Evolutionary conservation across 208 protist genomes (phyloP).

Genomic region (Angomonas desouzai): DNA sequence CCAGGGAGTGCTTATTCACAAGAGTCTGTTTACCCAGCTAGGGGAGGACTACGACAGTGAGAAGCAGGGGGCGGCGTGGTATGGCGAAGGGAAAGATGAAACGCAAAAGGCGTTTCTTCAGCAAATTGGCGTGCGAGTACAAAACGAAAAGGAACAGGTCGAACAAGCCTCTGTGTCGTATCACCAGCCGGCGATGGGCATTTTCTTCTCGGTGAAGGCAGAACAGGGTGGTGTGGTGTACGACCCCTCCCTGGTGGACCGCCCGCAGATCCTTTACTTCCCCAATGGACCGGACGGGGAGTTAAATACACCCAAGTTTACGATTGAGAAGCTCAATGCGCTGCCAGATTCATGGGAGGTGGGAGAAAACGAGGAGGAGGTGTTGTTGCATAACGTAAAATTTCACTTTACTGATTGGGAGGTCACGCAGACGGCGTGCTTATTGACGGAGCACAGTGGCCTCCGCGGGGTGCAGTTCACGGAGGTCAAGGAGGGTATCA

Average conservation of each 20-base stretch:
- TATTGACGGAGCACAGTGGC: conserved; percentile 19
- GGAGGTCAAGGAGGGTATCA: conserved; percentile 26
- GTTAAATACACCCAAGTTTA: background rate
- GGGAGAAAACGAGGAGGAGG: conserved; percentile 28
- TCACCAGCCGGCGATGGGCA: conserved; percentile 16
- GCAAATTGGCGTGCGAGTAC: background rate
- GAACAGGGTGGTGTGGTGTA: conserved; percentile 14
- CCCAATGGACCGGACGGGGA: conserved; percentile 18
- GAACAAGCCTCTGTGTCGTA: conserved; percentile 16
- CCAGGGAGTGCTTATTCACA: background rate
- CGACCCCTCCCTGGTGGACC: conserved; percentile 18
- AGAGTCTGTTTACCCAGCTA: background rate
- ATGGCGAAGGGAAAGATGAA: background rate
- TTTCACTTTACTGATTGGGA: conserved; percentile 53
- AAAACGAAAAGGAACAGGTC: background rate
- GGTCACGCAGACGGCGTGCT: conserved; percentile 15
- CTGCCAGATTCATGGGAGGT: conserved; percentile 30
- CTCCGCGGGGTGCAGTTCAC: conserved; percentile 22
- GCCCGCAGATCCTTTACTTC: conserved; percentile 27
- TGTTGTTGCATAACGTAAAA: conserved; percentile 33
- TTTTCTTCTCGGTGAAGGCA: conserved; percentile 27
- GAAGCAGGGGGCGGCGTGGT: background rate
- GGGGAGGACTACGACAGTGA: background rate
- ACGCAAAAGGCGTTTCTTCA: background rate
- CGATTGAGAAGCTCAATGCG: conserved; percentile 15